A percentile compares a stretch with the other conserved stretches of the same genome.
phyloP scores from a whole-genome alignment of 208 protist genomes.

The Tritrichomonas musculus region DNA sequence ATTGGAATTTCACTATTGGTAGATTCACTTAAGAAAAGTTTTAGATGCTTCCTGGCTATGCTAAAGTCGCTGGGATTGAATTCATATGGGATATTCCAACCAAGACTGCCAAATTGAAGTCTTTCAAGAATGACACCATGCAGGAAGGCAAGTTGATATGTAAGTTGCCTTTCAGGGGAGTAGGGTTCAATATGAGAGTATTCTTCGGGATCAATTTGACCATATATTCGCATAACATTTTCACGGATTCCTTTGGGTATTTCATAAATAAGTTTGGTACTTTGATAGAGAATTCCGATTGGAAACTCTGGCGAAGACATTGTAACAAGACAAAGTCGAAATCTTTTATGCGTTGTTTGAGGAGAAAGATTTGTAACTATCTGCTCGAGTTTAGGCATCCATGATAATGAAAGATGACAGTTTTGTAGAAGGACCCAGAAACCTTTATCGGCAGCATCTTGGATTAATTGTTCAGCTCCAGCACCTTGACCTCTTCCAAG shows the following conservation, averaged over 20 bases:
- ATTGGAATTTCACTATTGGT: slow-evolving; percentile 67
- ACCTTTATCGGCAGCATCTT: slow-evolving; percentile 49
- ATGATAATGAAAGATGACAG: slow-evolving; percentile 91
- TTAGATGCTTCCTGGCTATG: slow-evolving; percentile 79
- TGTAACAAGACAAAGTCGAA: slow-evolving; percentile 83
- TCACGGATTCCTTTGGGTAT: slow-evolving; percentile 84
- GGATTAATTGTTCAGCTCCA: slow-evolving; percentile 81
- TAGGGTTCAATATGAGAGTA: slow-evolving; percentile 82
- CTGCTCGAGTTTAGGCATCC: slow-evolving; percentile 88
- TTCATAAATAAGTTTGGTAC: slow-evolving; percentile 96
- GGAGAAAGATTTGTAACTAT: slow-evolving; percentile 51
- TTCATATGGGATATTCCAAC: slow-evolving; percentile 91
- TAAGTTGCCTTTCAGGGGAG: slow-evolving; percentile 82
- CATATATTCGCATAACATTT: slow-evolving; percentile 73
- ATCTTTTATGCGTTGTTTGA: slow-evolving; percentile 64
- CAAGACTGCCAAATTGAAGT: slow-evolving; percentile 89
- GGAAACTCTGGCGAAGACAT: slow-evolving; percentile 75
- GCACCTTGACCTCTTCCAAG: slow-evolving; percentile 93
- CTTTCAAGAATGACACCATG: slow-evolving; percentile 93
- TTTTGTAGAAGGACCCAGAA: slow-evolving; percentile 93
- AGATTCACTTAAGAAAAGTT: slow-evolving; percentile 90
- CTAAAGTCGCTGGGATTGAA: slow-evolving; percentile 93
- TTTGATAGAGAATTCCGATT: slow-evolving; percentile 85
- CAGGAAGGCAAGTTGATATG: slow-evolving; percentile 95
- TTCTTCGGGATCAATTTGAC: slow-evolving; percentile 65